Base-by-base conservation (phyloP, 2,329 filamentous ascomycete genomes). In the Cladosporium sphaerospermum region DNA sequence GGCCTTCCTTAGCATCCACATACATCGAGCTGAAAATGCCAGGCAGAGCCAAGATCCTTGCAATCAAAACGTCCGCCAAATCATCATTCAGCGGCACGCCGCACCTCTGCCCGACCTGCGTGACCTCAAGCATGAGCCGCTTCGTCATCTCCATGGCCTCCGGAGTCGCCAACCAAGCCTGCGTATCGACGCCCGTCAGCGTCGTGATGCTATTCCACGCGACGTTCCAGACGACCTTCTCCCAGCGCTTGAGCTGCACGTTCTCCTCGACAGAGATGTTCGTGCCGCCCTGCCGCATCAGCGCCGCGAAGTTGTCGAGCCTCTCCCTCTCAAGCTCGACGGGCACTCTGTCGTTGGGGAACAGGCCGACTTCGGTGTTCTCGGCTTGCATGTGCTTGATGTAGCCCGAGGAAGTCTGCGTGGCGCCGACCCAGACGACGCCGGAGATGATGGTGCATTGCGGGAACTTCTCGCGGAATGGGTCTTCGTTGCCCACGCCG, bases 171-270 rank as follows among this genome's bases (percentile, higher is more conserved):
- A 76, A 61, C 71, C 72, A 76, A 0, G 62, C 62, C 16, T 73
- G 69, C 0, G 73, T 73, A 43, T 74, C 70, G 0, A 72, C 62
- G 46, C 68, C 61, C 0, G 73, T 76, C 13, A 75, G 60, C 0
- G 73, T 68, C 1, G 74, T 76, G 14, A 83, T 70, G 0, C 80
- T 76, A 59, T 84, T 84, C 77, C 79, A 84, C 0, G 79, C 74
- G 2, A 75, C 79, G 60, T 85, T 85, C 68, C 80, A 73, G 0
- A 83, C 69, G 1, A 84, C 73, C 64, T 85, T 85, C 50, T 75
- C 73, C 81, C 81, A 85, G 8, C 81, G 74, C 48, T 78, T 74
- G 0, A 73, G 59, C 57, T 84, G 80, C 6, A 85, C 72, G 56
- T 84, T 73, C 3, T 76, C 70, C 28, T 77, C 71, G 7, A 80